These are phyloP conservation scores for Trichoderma gracile DNA, from an alignment of 2,329 filamentous ascomycete species.

Conservation along the genomic window DNA sequence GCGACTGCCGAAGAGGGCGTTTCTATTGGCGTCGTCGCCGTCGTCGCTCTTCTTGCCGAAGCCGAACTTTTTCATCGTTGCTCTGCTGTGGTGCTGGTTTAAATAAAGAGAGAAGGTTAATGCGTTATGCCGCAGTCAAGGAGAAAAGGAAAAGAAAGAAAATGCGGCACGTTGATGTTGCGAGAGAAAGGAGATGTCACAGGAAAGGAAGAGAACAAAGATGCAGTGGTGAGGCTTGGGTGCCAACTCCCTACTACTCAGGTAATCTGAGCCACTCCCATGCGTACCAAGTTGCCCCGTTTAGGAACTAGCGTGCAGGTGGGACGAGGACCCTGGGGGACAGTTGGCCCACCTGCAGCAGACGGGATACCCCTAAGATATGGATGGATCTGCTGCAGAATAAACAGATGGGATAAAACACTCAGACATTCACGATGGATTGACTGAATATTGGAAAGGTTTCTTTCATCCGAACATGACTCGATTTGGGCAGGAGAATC, in stretches of 20 bases:
- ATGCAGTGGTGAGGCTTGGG: conserved; percentile 20
- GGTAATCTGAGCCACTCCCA: conserved; percentile 14
- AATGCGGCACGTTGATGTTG: not conserved
- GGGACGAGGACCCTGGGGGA: conserved; percentile 1
- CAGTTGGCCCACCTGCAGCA: conserved; percentile 15
- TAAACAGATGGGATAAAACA: too few relatives aligned
- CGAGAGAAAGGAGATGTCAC: conserved; percentile 23
- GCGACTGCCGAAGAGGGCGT: conserved; percentile 57
- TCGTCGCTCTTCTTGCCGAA: conserved; percentile 58
- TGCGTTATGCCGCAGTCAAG: not conserved
- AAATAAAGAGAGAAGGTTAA: not conserved
- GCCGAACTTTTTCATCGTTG: conserved; percentile 62
- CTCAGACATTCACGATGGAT: not conserved
- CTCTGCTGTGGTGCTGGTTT: not conserved
- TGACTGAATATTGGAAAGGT: too few relatives aligned
- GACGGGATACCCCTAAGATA: not conserved
- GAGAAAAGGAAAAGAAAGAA: not conserved
- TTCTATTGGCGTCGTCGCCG: conserved; percentile 47
- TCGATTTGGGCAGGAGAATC: too few relatives aligned
- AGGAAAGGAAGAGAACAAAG: conserved; percentile 2
- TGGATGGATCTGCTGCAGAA: not conserved
- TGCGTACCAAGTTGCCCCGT: not conserved
- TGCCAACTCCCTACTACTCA: conserved; percentile 17
- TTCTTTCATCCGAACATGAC: too few relatives aligned
- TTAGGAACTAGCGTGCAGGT: not conserved